Base-by-base conservation (phyloP, 345 rosid species). In the Arabidopsis suecica region DNA sequence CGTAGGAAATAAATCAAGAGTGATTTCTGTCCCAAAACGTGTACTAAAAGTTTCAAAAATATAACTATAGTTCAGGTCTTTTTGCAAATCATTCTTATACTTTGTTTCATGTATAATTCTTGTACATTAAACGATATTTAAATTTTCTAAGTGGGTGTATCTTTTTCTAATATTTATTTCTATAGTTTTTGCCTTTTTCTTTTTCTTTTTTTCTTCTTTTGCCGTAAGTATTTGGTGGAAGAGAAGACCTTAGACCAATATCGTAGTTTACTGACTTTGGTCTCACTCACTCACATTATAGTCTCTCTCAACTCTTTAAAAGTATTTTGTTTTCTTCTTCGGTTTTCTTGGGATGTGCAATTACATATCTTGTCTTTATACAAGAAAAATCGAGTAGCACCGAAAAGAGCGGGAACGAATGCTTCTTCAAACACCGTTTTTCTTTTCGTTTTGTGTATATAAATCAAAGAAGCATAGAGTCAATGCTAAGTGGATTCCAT, bases 361-460 rank as follows among this genome's bases (percentile, higher is more conserved):
- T 68, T 58, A 34, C 5, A 6, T 34, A 66, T 58, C 55, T 78
- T 78, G 81, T 72, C 74, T 72, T 72, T 54, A 72, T 72, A 18
- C 48, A 59, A 32, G 77, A 72, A 78, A 78, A 78, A 9, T 23
- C 59, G 49, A 64, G 25, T 18, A 49, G 49, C 73, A 72, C 68
- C 81, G 69, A 78, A 72, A 78, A 78, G 69, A 72, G 81, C 81
- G 77, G 81, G 81, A 78, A 72, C 77, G 57, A 66, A 59, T 20
- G 44, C 69, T 65, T 65, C 57, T 78, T 47, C 44, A 54, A 69
- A 48, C 40, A 56, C 33, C 61, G 47, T 63, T 73, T 62, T 38
- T 37, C 28, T 47, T 54, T 16, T n/a, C 8, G 23, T 13, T 60
- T 59, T 53, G 9, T 61, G 34, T 25, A 32, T 12, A 53, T 23